Conservation (phyloP, 1,139 yeast species). For the Pneumocystis carinii region DNA sequence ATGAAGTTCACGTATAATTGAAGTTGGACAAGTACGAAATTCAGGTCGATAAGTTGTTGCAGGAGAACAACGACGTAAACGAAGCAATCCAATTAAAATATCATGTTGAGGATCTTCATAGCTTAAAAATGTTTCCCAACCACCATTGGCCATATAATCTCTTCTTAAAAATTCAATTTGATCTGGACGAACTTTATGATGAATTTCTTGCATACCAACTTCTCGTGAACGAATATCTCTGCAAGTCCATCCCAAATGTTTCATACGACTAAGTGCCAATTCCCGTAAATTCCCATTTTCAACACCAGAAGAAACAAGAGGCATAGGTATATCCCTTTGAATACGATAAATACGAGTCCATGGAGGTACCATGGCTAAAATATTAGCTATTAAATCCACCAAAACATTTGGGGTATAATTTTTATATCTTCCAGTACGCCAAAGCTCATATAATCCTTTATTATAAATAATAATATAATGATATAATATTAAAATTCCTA, state of each 20-base stretch:
- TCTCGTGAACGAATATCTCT: conserved; percentile 97
- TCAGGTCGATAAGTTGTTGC: conserved; percentile 85
- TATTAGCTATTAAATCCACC: conserved; percentile 87
- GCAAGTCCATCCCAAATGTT: conserved; percentile 90
- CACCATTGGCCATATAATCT: conserved; percentile 94
- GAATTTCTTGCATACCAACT: conserved; percentile 97
- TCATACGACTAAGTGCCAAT: conserved; percentile 91
- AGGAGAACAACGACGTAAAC: conserved; percentile 79
- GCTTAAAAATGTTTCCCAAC: conserved; percentile 95
- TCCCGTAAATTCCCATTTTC: conserved; percentile 96
- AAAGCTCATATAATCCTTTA: conserved; percentile 55
- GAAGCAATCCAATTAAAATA: conserved; percentile 74
- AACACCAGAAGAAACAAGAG: conserved; percentile 92
- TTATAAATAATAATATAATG: neutral
- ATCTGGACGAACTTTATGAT: conserved; percentile 91
- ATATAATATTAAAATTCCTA: neutral
- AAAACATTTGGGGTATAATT: conserved; percentile 90
- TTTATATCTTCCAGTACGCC: conserved; percentile 92
- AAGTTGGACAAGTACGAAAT: conserved; percentile 67
- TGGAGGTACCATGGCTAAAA: conserved; percentile 91
- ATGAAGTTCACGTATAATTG: conserved; percentile 87
- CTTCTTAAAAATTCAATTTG: conserved; percentile 91
- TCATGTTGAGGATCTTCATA: conserved; percentile 97
- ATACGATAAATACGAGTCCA: conserved; percentile 99
- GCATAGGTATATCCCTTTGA: conserved; percentile 99